A percentile compares a stretch with the other conserved stretches of the same genome.
phyloP scores from a whole-genome alignment of 495 filamentous ascomycete species.

The Terfezia claveryi region DNA sequence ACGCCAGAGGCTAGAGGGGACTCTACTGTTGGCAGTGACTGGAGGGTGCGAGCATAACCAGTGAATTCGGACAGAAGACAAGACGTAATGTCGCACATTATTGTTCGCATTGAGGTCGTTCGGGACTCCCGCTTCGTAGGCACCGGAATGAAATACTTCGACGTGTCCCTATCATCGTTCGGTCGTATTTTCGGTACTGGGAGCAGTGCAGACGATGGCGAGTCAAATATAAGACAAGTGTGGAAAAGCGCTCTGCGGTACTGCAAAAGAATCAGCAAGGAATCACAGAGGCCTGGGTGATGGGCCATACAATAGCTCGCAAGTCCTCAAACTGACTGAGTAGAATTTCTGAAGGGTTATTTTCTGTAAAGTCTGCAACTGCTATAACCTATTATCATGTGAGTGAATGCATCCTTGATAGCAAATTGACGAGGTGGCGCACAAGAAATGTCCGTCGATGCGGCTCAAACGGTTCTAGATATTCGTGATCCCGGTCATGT shows the following conservation, averaged over 20 bases:
- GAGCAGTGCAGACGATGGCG: constrained; percentile 23
- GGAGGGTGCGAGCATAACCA: constrained; percentile 61
- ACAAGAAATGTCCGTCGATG: constrained; percentile 17
- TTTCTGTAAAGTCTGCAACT: constrained; percentile 10
- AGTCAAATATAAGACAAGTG: constrained; percentile 29
- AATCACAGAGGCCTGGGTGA: background rate
- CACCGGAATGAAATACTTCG: constrained; percentile 39
- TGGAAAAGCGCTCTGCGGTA: constrained; percentile 24
- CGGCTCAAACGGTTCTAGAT: constrained; percentile 16
- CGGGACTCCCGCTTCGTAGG: constrained; percentile 48
- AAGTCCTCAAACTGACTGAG: constrained; percentile 46
- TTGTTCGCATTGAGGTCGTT: constrained; percentile 79
- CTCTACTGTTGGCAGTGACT: constrained; percentile 56
- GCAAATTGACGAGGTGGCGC: background rate
- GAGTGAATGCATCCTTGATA: background rate
- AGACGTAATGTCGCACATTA: constrained; percentile 80
- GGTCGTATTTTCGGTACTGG: constrained; percentile 13
- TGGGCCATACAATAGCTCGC: constrained; percentile 50
- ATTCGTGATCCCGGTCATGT: constrained; percentile 36
- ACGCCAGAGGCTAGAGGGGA: constrained; percentile 29
- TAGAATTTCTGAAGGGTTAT: constrained; percentile 23
- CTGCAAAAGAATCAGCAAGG: constrained; percentile 3
- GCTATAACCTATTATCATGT: constrained; percentile 1
- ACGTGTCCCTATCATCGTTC: constrained; percentile 17
- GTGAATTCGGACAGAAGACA: constrained; percentile 70